These are phyloP conservation scores for Fusarium newnesense DNA, from an alignment of 2,329 filamentous ascomycete genomes.

Conservation along the genomic window DNA sequence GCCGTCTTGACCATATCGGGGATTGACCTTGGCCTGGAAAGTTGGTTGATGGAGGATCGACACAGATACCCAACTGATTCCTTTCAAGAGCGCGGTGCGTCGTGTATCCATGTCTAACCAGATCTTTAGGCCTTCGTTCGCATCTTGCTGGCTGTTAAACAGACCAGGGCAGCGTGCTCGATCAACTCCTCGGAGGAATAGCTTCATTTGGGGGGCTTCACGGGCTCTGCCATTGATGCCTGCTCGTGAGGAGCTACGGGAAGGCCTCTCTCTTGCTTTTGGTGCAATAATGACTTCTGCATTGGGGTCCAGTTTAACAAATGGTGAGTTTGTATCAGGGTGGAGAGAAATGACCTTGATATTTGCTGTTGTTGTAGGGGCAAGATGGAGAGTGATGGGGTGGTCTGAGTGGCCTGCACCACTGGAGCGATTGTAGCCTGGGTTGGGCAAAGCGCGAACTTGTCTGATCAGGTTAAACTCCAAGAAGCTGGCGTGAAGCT, in stretches of 20 bases:
- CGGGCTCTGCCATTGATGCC: neutral
- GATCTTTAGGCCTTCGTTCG: neutral
- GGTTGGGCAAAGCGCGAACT: conserved; percentile 94
- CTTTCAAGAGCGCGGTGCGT: no score
- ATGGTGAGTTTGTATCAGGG: conserved; percentile 73
- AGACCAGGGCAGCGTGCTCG: neutral
- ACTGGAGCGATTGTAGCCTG: conserved; percentile 46
- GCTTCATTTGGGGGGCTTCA: neutral
- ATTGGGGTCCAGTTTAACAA: conserved; percentile 93
- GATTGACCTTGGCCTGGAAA: neutral
- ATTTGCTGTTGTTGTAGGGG: conserved; percentile 93
- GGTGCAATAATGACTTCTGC: conserved; percentile 97
- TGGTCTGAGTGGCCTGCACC: neutral
- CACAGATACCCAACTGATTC: neutral
- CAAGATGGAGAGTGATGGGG: conserved; percentile 75
- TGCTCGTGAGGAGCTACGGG: neutral
- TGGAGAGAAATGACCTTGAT: conserved; percentile 85
- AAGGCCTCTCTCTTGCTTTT: conserved; percentile 79
- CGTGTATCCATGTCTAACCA: no score
- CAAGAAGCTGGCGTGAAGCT: conserved; percentile 93
- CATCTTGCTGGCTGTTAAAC: neutral
- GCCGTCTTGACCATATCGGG: neutral
- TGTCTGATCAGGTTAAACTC: conserved; percentile 94
- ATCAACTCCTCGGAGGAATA: neutral
- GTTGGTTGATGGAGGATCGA: neutral